These are phyloP conservation scores for Entomophthora muscae DNA, from an alignment of 371 early-diverging fungal species.

Conservation along the genomic window DNA sequence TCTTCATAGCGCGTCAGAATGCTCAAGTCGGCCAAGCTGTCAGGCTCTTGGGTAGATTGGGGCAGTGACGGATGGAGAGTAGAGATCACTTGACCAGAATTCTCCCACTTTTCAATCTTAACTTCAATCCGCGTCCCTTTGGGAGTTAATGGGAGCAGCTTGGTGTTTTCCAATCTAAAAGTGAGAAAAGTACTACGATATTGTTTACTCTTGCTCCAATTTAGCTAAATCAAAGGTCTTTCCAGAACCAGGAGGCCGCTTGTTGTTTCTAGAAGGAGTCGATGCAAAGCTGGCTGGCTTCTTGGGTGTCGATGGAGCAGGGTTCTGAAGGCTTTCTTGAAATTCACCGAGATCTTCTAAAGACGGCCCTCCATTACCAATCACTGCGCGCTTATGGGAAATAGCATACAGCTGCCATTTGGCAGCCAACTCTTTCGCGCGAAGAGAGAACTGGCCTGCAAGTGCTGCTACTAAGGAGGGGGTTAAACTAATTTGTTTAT, in stretches of 20 bases:
- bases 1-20: neutral
- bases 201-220: neutral
- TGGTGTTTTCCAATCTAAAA: no score
- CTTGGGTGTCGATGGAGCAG: neutral
- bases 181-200: no score
- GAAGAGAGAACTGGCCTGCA: neutral
- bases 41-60: neutral
- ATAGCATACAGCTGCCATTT: neutral
- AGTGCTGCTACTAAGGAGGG: neutral
- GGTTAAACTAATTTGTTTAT: no score
- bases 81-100: neutral
- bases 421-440: neutral
- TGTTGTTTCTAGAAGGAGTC: neutral
- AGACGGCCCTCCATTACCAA: neutral
- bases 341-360: neutral
- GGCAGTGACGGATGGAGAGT: neutral
- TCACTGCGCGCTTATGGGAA: neutral
- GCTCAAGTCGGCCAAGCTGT: neutral
- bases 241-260: neutral
- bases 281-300: neutral
- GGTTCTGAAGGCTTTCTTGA: neutral
- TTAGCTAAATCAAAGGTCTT: neutral
- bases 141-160: no score
- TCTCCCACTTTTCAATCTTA: neutral
- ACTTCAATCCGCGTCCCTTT: neutral